phyloP scores from a whole-genome alignment of 2,329 filamentous ascomycete genomes.

The Colletotrichum sansevieriae region DNA sequence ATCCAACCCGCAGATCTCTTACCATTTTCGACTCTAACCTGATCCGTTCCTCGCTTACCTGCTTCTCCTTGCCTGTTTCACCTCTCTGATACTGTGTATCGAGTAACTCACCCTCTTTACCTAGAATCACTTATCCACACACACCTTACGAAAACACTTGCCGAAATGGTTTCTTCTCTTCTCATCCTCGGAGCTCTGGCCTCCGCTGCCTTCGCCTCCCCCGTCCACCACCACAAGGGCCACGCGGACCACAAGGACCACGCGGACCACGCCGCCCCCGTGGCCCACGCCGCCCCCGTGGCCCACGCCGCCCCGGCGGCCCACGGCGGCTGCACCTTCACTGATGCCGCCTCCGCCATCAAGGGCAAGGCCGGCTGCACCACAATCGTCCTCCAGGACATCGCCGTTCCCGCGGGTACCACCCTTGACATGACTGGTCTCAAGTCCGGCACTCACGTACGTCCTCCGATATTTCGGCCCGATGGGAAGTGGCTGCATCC shows the following conservation, averaged over 20 bases:
- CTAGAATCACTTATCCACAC: background rate
- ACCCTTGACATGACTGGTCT: conserved; percentile 71
- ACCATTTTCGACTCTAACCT: conserved; percentile 36
- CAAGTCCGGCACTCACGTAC: conserved; percentile 58
- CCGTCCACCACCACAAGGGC: conserved; percentile 38
- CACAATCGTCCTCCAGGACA: conserved; percentile 64
- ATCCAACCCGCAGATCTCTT: conserved; percentile 34
- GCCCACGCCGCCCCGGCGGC: conserved; percentile 44
- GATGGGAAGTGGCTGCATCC: no score
- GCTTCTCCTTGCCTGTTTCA: background rate
- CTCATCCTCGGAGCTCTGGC: conserved; percentile 48
- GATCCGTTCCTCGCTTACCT: conserved; percentile 8
- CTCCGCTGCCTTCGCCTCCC: conserved; percentile 44
- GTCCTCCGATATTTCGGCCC: background rate
- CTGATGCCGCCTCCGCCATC: conserved; percentile 60
- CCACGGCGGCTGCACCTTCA: conserved; percentile 65
- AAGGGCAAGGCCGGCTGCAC: conserved; percentile 65
- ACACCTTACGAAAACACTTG: background rate
- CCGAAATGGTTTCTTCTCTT: conserved; percentile 40
- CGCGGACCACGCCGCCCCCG: no score
- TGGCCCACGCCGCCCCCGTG: conserved; percentile 42
- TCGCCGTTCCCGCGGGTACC: conserved; percentile 68
- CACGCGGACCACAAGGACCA: no score
- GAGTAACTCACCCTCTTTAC: conserved; percentile 25
- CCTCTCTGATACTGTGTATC: conserved; percentile 35